Evolutionary conservation across 2,329 filamentous ascomycete genomes (phyloP).

Genomic region (Colletotrichum sidae): DNA sequence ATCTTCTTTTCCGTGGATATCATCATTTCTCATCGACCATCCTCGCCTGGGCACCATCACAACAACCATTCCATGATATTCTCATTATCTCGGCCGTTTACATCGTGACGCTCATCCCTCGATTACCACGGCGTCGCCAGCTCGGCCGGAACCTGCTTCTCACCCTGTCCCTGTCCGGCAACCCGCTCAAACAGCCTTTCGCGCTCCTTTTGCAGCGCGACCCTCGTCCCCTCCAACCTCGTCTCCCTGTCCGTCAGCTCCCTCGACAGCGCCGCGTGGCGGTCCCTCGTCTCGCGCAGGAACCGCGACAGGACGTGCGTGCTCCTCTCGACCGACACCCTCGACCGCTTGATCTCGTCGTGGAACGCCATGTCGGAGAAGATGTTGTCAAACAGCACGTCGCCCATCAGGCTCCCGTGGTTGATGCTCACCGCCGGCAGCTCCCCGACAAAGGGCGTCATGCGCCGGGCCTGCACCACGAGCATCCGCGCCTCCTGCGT

Average conservation of each 20-base stretch:
- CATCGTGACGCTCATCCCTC: too few relatives aligned
- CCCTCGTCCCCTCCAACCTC: slow-evolving; percentile 48
- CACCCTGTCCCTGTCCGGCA: not conserved
- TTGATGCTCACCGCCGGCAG: slow-evolving; percentile 57
- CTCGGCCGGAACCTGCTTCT: not conserved
- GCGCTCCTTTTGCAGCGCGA: slow-evolving; percentile 57
- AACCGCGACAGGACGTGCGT: slow-evolving; percentile 47
- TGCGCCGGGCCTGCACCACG: slow-evolving; percentile 52
- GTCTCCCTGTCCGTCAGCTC: slow-evolving; percentile 47
- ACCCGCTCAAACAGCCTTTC: slow-evolving; percentile 54
- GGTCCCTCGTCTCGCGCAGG: slow-evolving; percentile 46
- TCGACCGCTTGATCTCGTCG: slow-evolving; percentile 60
- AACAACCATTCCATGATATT: not conserved
- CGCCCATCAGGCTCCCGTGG: slow-evolving; percentile 58
- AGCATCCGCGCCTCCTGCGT: slow-evolving; percentile 54
- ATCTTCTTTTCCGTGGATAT: too few relatives aligned
- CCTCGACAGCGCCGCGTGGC: slow-evolving; percentile 43
- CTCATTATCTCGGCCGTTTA: not conserved
- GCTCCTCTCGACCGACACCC: slow-evolving; percentile 50
- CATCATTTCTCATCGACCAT: too few relatives aligned
- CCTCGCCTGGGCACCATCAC: too few relatives aligned
- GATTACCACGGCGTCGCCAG: not conserved
- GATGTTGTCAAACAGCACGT: slow-evolving; percentile 67
- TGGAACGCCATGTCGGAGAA: slow-evolving; percentile 65
- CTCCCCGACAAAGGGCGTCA: slow-evolving; percentile 51